Percentiles rank a stretch among this genome's conserved stretches.
Conservation (phyloP, 2,329 filamentous ascomycete genomes). For the Ophioceras dolichostomum region DNA sequence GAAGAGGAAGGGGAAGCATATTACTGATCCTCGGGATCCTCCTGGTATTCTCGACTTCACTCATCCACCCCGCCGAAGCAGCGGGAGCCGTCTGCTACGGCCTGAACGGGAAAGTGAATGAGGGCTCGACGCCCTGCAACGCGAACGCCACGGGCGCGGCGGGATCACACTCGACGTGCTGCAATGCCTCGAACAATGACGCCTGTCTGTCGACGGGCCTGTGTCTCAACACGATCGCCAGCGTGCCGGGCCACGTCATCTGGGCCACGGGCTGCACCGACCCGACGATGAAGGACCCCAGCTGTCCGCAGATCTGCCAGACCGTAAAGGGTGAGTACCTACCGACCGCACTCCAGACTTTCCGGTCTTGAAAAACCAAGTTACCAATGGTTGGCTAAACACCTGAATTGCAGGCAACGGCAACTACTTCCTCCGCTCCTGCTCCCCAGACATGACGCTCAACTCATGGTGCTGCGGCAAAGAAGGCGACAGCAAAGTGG, state of each 20-base stretch:
- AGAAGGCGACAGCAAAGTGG: neutral
- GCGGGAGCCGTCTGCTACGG: neutral
- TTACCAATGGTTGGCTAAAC: too few species aligned
- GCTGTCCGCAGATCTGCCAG: neutral
- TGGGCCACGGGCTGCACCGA: neutral
- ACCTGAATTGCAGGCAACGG: too few species aligned
- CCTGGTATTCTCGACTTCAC: too few species aligned
- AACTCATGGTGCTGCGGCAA: neutral
- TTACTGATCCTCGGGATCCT: too few species aligned
- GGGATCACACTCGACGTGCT: neutral
- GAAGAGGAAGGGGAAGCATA: too few species aligned
- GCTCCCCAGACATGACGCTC: neutral
- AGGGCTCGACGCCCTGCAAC: neutral
- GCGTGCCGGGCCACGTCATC: neutral
- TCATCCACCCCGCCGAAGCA: too few species aligned
- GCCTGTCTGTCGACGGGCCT: neutral
- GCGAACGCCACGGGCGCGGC: neutral
- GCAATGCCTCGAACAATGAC: neutral
- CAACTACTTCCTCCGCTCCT: neutral
- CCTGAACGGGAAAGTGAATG: neutral
- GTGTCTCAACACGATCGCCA: neutral
- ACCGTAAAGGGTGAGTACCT: neutral
- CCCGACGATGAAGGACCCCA: neutral
- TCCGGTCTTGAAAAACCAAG: too few species aligned
- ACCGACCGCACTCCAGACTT: too few species aligned